Base-by-base conservation (phyloP, 2,329 filamentous ascomycete species). In the Ascomycota sp. region DNA sequence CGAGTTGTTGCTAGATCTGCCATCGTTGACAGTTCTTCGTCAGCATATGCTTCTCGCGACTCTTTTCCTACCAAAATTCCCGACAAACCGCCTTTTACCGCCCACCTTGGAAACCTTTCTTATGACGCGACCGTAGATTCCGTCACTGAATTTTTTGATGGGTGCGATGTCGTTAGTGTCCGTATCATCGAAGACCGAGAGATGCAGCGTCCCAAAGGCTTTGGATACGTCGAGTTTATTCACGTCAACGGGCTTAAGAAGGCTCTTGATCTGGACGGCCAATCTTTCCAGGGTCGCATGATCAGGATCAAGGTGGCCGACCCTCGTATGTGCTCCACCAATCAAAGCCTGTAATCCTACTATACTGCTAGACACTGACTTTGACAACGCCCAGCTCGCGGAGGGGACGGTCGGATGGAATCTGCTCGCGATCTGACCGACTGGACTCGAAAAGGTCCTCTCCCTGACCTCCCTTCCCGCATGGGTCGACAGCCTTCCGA, bases 151-250 rank as follows among this genome's bases (percentile, higher is more conserved):
- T 89, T 95, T 48, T 92, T 98, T 48, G 59, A 64, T 30, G 80
- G 66, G 33, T 94, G 86, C 53, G 69, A 82, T 39, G 75, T 94
- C 43, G 78, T 78, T 40, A 94, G 73, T 50, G 82, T 98, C 40
- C 80, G 89, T 45, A 83, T 98, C 44, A 92, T 98, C 38, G 86
- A 94, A 60, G 91, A 98, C 56, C 89, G 86, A 49, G 66, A 93
- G 52, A 78, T 89, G 49, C 73, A 77, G 54, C 83, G 85, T 47
- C 89, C 89, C 40, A 98, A 98, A 63, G 89, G 89, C 29, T 98
- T 98, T 46, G 89, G 86, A 36, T 98, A 98, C 52, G 86, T 92
- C 40, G 89, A 98, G 54, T 98, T 98, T 46, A 72, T 65, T 40
- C 75, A 72, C 30, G 59, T 89, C 27, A 86, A 95, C 29, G 86